phyloP scores from a whole-genome alignment of 805 yeast genomes.

The Candida peoriensis region DNA sequence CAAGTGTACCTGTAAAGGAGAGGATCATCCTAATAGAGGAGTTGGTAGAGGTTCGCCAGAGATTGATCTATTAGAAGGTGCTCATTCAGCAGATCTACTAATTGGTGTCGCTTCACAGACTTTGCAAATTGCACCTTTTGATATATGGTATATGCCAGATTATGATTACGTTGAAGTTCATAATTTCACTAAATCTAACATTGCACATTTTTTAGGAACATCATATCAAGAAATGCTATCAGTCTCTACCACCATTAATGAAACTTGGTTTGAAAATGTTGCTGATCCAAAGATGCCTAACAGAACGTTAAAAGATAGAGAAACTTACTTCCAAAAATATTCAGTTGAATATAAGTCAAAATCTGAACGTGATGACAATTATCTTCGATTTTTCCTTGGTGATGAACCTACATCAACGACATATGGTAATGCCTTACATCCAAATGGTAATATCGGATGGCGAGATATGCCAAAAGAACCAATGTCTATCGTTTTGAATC shows the following conservation, averaged over 20 bases:
- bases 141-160: conserved; percentile 92
- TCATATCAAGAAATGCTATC: conserved; percentile 93
- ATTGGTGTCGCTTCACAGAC: conserved; percentile 81
- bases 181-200: conserved; percentile 62
- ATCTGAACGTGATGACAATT: conserved; percentile 66
- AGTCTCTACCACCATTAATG: conserved; percentile 71
- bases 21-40: conserved; percentile 85
- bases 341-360: conserved; percentile 58
- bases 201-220: conserved; percentile 90
- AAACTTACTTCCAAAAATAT: conserved; percentile 57
- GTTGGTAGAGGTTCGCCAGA: conserved; percentile 94
- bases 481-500: conserved; percentile 80
- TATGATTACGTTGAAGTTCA: conserved; percentile 72
- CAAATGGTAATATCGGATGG: conserved; percentile 87
- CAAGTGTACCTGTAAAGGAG: conserved; percentile 75
- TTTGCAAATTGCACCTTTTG: conserved; percentile 87
- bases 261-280: conserved; percentile 76
- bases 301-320: conserved; percentile 28
- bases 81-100: conserved; percentile 46
- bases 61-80: conserved; percentile 88
- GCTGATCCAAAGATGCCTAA: conserved; percentile 14
- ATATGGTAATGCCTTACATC: conserved; percentile 70
- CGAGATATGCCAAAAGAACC: conserved; percentile 85
- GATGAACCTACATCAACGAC: conserved; percentile 70
- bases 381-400: conserved; percentile 85